These are phyloP conservation scores for Trichoderma asperellum DNA, from an alignment of 2,329 filamentous ascomycete genomes.

Conservation along the genomic window DNA sequence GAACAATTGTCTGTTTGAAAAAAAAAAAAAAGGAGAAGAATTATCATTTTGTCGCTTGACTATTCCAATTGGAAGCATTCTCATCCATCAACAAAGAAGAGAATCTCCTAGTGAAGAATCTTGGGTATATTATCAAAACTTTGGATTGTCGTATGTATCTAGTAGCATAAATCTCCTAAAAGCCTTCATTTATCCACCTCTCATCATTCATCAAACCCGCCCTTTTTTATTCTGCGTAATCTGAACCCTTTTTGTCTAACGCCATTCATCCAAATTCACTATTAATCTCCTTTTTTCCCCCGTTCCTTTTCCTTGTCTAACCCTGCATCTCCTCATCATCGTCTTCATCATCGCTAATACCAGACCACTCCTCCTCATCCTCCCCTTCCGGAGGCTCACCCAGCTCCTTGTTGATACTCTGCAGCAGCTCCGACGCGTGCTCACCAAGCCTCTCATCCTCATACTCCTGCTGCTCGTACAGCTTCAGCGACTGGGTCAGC, in stretches of 20 bases:
- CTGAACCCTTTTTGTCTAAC: conserved; percentile 33
- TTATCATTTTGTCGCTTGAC: background rate
- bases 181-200: background rate
- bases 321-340: conserved; percentile 60
- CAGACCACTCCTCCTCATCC: conserved; percentile 60
- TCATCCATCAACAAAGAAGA: background rate
- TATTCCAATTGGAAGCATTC: background rate
- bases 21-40: background rate
- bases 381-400: conserved; percentile 61
- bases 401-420: conserved; percentile 65
- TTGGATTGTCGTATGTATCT: conserved; percentile 5
- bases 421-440: conserved; percentile 73
- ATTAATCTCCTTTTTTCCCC: conserved; percentile 20
- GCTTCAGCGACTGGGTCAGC: conserved; percentile 77
- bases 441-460: conserved; percentile 79
- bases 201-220: conserved; percentile 17
- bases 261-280: conserved; percentile 31
- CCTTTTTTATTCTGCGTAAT: conserved; percentile 22
- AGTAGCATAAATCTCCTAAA: conserved; percentile 9
- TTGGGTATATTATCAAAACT: background rate
- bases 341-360: conserved; percentile 53
- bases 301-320: conserved; percentile 27
- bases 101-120: background rate
- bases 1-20: background rate
- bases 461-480: conserved; percentile 81